These are phyloP conservation scores for Harringtonia lauricola DNA, from an alignment of 2,329 filamentous ascomycete species.

Conservation along the genomic window DNA sequence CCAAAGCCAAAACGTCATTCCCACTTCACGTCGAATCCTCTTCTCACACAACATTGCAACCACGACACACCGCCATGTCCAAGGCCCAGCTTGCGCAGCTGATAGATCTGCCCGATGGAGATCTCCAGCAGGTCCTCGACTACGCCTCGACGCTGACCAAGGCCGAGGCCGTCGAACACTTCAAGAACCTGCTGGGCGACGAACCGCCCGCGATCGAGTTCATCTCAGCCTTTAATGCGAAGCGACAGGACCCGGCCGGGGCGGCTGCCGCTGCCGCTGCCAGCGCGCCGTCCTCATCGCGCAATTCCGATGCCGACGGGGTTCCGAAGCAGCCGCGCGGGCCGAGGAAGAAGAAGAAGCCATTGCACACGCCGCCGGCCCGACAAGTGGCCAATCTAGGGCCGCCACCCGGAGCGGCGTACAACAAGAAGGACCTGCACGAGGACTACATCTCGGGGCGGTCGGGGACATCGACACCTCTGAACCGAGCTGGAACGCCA, in stretches of 20 bases:
- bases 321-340: constrained; percentile 39
- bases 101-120: constrained; percentile 74
- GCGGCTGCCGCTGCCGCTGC: constrained; percentile 1
- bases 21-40: too few relatives aligned
- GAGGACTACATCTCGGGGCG: constrained; percentile 60
- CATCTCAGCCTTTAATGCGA: constrained; percentile 70
- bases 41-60: not conserved
- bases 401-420: constrained; percentile 52
- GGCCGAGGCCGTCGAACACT: constrained; percentile 68
- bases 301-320: constrained; percentile 17
- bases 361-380: constrained; percentile 52
- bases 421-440: constrained; percentile 61
- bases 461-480: constrained; percentile 15
- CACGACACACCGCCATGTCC: constrained; percentile 32
- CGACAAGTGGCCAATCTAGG: constrained; percentile 54
- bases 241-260: constrained; percentile 31
- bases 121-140: constrained; percentile 72
- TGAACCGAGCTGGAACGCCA: too few relatives aligned
- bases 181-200: constrained; percentile 81
- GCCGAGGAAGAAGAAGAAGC: constrained; percentile 46
- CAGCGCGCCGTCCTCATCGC: not conserved
- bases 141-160: constrained; percentile 72
- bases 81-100: constrained; percentile 63
- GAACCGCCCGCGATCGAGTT: constrained; percentile 68
- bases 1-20: too few relatives aligned